A percentile compares a stretch with the other conserved stretches of the same genome.
phyloP scores from a whole-genome alignment of 805 yeast species.

The Metschnikowia kofuensis region DNA sequence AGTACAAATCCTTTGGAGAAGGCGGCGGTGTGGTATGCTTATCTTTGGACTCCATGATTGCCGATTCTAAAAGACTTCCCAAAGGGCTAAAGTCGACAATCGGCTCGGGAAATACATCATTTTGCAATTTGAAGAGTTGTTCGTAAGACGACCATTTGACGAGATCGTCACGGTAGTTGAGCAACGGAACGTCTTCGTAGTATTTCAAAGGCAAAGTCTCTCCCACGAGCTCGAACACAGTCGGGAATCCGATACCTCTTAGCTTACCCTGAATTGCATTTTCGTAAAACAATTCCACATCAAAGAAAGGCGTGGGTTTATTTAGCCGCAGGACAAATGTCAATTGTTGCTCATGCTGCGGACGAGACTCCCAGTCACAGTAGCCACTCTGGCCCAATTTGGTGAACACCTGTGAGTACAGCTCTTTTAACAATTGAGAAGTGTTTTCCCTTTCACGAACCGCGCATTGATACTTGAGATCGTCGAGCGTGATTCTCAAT shows the following conservation, averaged over 20 bases:
- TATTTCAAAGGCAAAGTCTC: slow-evolving; percentile 15
- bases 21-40: not conserved
- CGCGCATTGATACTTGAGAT: slow-evolving; percentile 51
- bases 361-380: slow-evolving; percentile 14
- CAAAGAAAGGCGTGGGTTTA: slow-evolving; percentile 7
- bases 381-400: slow-evolving; percentile 15
- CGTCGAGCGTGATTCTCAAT: slow-evolving; percentile 53
- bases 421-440: slow-evolving; percentile 15
- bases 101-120: not conserved
- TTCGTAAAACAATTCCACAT: slow-evolving; percentile 8
- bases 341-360: slow-evolving; percentile 23
- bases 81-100: too few relatives aligned
- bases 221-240: slow-evolving; percentile 28
- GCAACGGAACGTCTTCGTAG: slow-evolving; percentile 16
- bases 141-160: slow-evolving; percentile 21
- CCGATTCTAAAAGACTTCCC: not conserved
- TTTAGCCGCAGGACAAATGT: slow-evolving; percentile 27
- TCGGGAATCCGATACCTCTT: slow-evolving; percentile 19
- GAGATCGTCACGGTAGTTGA: slow-evolving; percentile 21
- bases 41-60: too few relatives aligned
- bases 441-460: slow-evolving; percentile 25
- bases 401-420: slow-evolving; percentile 17
- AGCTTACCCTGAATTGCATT: slow-evolving; percentile 4
- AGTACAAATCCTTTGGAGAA: not conserved
- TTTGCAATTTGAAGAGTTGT: slow-evolving; percentile 14